Evolutionary conservation across 768 basidiomycete species (phyloP).

Genomic region (Termitomyces sp.): DNA sequence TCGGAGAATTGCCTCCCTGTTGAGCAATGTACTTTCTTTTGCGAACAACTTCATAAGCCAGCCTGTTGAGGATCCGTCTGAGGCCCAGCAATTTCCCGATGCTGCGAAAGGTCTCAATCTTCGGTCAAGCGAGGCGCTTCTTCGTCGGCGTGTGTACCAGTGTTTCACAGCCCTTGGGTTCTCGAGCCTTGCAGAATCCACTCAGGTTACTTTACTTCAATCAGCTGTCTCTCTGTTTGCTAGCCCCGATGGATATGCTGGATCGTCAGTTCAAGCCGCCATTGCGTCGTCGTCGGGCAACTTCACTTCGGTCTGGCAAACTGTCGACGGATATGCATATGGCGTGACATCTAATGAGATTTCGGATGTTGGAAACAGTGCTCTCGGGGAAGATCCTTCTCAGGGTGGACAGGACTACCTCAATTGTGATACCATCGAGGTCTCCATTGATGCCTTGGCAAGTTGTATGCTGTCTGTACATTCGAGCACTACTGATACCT

Average conservation of each 20-base stretch:
- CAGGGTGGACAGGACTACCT: conserved; percentile 40
- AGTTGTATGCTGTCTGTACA: conserved; percentile 16
- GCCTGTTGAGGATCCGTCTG: conserved; percentile 57
- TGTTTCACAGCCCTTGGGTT: conserved; percentile 83
- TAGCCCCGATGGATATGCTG: conserved; percentile 77
- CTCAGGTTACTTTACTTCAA: conserved; percentile 77
- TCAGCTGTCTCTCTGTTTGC: conserved; percentile 80
- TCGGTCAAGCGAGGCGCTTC: conserved; percentile 73
- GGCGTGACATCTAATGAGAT: conserved; percentile 74
- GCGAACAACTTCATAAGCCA: conserved; percentile 76
- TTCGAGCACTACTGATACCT: conserved; percentile 7
- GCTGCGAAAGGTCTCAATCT: conserved; percentile 46
- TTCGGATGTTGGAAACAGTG: conserved; percentile 34
- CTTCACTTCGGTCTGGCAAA: conserved; percentile 84
- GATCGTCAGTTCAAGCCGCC: conserved; percentile 85
- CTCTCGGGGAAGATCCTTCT: conserved; percentile 25
- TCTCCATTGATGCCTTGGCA: conserved; percentile 74
- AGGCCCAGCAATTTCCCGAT: conserved; percentile 27
- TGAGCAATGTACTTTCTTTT: conserved; percentile 89
- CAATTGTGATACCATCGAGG: conserved; percentile 77
- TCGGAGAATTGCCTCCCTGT: conserved; percentile 77
- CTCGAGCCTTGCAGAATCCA: conserved; percentile 72
- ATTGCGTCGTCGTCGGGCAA: conserved; percentile 82
- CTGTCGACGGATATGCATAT: conserved; percentile 85
- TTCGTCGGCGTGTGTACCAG: conserved; percentile 82